Conservation (phyloP, 2,329 filamentous ascomycete genomes). For the Penicillium vulpinum region DNA sequence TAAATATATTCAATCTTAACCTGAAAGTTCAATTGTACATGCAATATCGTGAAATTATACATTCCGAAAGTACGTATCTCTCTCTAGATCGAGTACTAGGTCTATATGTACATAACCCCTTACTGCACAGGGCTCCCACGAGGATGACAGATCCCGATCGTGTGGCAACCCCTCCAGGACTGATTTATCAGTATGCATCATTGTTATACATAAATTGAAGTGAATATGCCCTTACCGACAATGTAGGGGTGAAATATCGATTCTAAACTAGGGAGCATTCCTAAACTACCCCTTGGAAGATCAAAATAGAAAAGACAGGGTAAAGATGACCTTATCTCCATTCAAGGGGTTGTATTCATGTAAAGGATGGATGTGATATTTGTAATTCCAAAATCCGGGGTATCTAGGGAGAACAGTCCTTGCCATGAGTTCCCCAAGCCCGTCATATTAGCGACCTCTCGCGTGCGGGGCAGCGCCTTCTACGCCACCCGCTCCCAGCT, state of each 20-base stretch:
- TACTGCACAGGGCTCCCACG: slow-evolving; percentile 1
- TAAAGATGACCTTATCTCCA: background rate
- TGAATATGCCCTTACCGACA: background rate
- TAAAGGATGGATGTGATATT: background rate
- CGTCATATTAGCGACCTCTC: too few relatives aligned
- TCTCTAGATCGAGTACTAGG: too few relatives aligned
- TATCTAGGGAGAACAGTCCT: background rate
- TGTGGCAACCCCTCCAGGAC: slow-evolving; percentile 3
- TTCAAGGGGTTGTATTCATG: background rate
- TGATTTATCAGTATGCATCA: background rate
- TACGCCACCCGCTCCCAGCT: slow-evolving; percentile 36
- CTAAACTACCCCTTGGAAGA: background rate
- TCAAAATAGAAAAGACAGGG: background rate
- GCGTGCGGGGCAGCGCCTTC: slow-evolving; percentile 41
- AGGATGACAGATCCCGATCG: slow-evolving; percentile 1
- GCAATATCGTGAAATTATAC: too few relatives aligned
- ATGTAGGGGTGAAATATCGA: background rate
- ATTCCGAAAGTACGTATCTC: too few relatives aligned
- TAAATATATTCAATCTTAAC: too few relatives aligned
- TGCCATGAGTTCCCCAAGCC: slow-evolving; percentile 24
- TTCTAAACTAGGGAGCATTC: background rate
- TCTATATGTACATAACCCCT: too few relatives aligned
- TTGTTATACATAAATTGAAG: background rate
- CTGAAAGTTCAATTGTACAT: too few relatives aligned
- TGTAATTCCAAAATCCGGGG: background rate